phyloP scores from a whole-genome alignment of 108 stramenopile species.

The Skeletonema menzelii region DNA sequence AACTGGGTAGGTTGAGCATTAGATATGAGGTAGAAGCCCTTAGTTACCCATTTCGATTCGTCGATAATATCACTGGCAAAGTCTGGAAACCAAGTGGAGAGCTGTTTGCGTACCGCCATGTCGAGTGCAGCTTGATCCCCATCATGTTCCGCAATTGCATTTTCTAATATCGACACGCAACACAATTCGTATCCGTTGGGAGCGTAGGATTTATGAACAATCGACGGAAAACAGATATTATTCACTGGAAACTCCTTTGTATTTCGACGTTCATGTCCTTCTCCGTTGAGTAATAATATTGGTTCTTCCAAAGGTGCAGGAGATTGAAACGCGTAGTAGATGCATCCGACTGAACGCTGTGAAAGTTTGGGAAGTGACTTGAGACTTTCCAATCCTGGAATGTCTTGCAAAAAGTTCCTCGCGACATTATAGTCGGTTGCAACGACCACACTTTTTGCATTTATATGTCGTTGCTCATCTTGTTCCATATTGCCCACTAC shows the following conservation, averaged over 20 bases:
- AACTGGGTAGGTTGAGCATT: conserved; percentile 83
- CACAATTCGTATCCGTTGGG: conserved; percentile 71
- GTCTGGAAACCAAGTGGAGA: conserved; percentile 68
- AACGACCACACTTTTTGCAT: conserved; percentile 65
- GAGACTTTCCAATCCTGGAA: conserved; percentile 46
- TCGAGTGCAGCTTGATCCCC: conserved; percentile 60
- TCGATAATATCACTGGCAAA: conserved; percentile 51
- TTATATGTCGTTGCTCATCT: conserved; percentile 1
- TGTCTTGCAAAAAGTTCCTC: conserved; percentile 47
- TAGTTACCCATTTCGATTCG: conserved; percentile 52
- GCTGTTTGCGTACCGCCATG: conserved; percentile 58
- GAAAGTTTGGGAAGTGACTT: conserved; percentile 47
- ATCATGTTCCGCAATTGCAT: conserved; percentile 56
- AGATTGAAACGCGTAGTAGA: conserved; percentile 77
- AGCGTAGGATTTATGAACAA: conserved; percentile 69
- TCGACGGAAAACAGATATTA: conserved; percentile 87
- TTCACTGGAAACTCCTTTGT: conserved; percentile 65
- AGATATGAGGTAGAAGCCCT: conserved; percentile 61
- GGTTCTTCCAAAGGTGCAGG: conserved; percentile 76
- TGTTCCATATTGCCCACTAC: neutral
- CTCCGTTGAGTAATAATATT: conserved; percentile 80
- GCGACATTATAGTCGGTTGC: conserved; percentile 77
- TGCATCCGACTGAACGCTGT: conserved; percentile 73
- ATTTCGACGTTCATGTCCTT: conserved; percentile 32
- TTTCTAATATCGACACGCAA: conserved; percentile 69